A percentile compares a stretch with the other conserved stretches of the same genome.
Evolutionary conservation across 1,284 basidiomycete species (phyloP).

Genomic region (Meira miltonrushii): DNA sequence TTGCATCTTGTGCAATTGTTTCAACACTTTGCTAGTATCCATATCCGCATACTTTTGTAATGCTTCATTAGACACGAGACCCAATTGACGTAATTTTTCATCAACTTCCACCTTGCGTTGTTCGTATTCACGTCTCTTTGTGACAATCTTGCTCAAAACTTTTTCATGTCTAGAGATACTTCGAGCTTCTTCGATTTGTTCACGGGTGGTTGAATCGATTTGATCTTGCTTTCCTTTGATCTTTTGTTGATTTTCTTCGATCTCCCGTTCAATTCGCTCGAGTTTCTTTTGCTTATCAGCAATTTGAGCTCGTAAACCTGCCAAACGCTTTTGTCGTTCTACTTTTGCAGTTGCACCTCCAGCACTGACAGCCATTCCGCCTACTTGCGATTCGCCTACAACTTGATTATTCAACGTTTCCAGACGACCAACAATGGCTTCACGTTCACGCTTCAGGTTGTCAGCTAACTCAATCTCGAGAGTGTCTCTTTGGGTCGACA

Average conservation of each 20-base stretch:
- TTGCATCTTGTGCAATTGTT: slow-evolving; percentile 81
- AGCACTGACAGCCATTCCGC: slow-evolving; percentile 58
- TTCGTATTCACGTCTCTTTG: slow-evolving; percentile 78
- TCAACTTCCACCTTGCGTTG: slow-evolving; percentile 86
- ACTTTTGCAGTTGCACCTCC: slow-evolving; percentile 31
- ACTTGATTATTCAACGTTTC: slow-evolving; percentile 58
- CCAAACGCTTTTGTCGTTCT: slow-evolving; percentile 60
- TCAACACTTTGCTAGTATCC: slow-evolving; percentile 74
- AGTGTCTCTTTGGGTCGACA: slow-evolving; percentile 66
- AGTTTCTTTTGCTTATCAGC: slow-evolving; percentile 20
- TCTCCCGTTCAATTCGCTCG: slow-evolving; percentile 54
- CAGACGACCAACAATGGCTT: slow-evolving; percentile 71
- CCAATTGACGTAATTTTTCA: slow-evolving; percentile 88
- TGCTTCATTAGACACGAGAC: slow-evolving; percentile 92
- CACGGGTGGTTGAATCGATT: slow-evolving; percentile 71
- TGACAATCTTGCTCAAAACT: slow-evolving; percentile 85
- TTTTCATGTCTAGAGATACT: slow-evolving; percentile 85
- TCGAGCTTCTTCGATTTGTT: slow-evolving; percentile 78
- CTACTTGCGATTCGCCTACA: slow-evolving; percentile 59
- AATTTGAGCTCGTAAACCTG: slow-evolving; percentile 63
- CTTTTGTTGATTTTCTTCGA: slow-evolving; percentile 63
- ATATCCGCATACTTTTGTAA: slow-evolving; percentile 87
- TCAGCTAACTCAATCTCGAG: slow-evolving; percentile 92
- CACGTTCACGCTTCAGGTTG: slow-evolving; percentile 69
- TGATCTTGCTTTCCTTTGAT: slow-evolving; percentile 64